These are phyloP conservation scores for Trametes cubensis DNA, from an alignment of 768 basidiomycete species.

Conservation along the genomic window DNA sequence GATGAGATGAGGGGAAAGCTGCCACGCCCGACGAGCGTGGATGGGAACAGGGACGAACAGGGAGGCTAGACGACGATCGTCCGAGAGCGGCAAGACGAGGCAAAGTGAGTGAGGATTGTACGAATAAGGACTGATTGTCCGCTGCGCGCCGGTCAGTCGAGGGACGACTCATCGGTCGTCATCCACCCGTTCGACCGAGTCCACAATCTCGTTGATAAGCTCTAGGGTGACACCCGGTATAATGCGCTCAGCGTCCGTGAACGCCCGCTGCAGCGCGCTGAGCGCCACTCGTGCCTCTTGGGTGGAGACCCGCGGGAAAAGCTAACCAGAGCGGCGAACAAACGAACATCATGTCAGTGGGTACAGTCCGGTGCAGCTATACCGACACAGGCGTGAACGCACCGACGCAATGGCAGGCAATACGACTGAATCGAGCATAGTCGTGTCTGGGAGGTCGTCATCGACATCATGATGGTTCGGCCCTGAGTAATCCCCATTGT, in stretches of 20 bases:
- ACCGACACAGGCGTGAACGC: conserved; percentile 34
- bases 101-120: conserved; percentile 8
- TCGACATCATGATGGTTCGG: conserved; percentile 41
- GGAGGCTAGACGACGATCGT: conserved; percentile 7
- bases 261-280: conserved; percentile 84
- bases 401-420: conserved; percentile 96
- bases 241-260: conserved; percentile 91
- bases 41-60: neutral
- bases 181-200: conserved; percentile 89
- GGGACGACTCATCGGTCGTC: conserved; percentile 55
- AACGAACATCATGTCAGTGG: neutral
- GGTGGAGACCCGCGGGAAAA: conserved; percentile 91
- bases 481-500: conserved; percentile 52
- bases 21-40: conserved; percentile 2
- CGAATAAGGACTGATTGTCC: conserved; percentile 11
- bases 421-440: conserved; percentile 96
- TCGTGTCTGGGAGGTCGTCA: conserved; percentile 67
- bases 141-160: neutral
- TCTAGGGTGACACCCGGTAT: conserved; percentile 95
- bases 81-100: conserved; percentile 8
- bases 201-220: conserved; percentile 91
- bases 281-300: conserved; percentile 88
- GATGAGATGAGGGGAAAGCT: conserved; percentile 5
- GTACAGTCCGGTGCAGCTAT: neutral
- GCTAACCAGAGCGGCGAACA: conserved; percentile 45